Base-by-base conservation (phyloP, 805 yeast species). In the Yarrowia yakushimensis region DNA sequence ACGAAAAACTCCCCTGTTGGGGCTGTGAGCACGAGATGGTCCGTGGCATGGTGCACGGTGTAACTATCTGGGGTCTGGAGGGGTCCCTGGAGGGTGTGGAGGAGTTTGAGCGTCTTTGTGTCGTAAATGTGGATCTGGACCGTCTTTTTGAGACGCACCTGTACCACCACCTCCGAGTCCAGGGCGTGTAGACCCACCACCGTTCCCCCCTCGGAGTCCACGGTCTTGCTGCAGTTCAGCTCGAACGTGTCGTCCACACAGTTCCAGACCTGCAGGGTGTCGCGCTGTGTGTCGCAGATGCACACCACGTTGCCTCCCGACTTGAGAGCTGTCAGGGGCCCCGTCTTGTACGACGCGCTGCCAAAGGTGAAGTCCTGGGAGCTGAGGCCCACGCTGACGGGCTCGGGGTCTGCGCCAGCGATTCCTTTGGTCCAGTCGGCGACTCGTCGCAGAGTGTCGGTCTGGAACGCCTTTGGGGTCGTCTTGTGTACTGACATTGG, bases 361-460 rank as follows among this genome's bases (percentile, higher is more conserved):
- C 59, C 59, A 11, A 12, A 52, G 33, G 43, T 65, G 77, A 78
- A 5, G 86, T 82, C 22, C 83, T 67, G 12, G 77, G 73, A 12
- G 79, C 78, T 65, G 81, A 71, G 1, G 82, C 77, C 57, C 82
- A 76, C 48, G 78, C 77, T 34, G 81, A 72, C 37, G 83, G 71
- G 1, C 83, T 82, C 3, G 79, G 78, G 2, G 78, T 75, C 13
- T 76, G 77, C 2, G 83, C 81, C 36, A 83, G 68, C 64, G 75
- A 76, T 20, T 82, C 77, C 0, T 82, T 80, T 0, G 85, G 69
- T 15, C 43, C 64, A n/a, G 50, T 28, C 45, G 12, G 59, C 59
- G 11, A 52, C 59, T 17, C 59, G 43, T 23, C 43, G 59, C 23
- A 52, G 50, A 10, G 39, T n/a, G 64, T 39, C 31, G 10, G 23